Base-by-base conservation (phyloP, 768 basidiomycete species). In the Rhodotorula taiwanensis region DNA sequence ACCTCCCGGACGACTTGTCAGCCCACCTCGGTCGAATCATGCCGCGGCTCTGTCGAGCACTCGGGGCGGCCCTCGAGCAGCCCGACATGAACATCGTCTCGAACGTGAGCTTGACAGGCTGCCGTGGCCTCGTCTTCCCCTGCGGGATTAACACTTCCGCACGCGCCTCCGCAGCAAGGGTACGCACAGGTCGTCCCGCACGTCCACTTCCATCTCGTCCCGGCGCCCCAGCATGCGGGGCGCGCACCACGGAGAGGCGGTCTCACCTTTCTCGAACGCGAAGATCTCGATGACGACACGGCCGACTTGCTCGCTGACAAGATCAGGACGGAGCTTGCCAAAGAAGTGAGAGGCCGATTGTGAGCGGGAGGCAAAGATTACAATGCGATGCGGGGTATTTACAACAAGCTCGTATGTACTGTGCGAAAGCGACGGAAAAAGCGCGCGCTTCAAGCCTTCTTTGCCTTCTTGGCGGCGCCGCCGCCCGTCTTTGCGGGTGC, bases 131-230 rank as follows among this genome's bases (percentile, higher is more conserved):
- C n/a, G n/a, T n/a, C n/a, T n/a, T n/a, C n/a, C n/a, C n/a, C n/a
- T n/a, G n/a, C n/a, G n/a, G n/a, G n/a, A n/a, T n/a, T n/a, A n/a
- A n/a, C n/a, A n/a, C n/a, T n/a, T n/a, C n/a, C n/a, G n/a, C n/a
- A n/a, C n/a, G n/a, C n/a, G n/a, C n/a, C n/a, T 4, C 41, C 21
- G 21, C 54, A 66, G 56, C 55, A 67, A 54, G 65, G 65, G 27
- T 52, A 67, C 43, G 60, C 60, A 6, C 65, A 67, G 36, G 60
- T 62, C n/a, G 60, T 67, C 18, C 60, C 55, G 18, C 65, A 67
- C 47, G 43, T 62, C 1, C 65, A 67, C 25, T 55, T 44, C 20
- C 65, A 67, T 33, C 43, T 67, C 39, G 56, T 67, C 2, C 65
- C 65, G 0, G 65, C 55, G 1, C 55, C 55, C 3, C 4, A 11